A percentile compares a stretch with the other conserved stretches of the same genome.
These are phyloP conservation scores for Artomyces pyxidatus DNA, from an alignment of 768 basidiomycete species.

Conservation along the genomic window DNA sequence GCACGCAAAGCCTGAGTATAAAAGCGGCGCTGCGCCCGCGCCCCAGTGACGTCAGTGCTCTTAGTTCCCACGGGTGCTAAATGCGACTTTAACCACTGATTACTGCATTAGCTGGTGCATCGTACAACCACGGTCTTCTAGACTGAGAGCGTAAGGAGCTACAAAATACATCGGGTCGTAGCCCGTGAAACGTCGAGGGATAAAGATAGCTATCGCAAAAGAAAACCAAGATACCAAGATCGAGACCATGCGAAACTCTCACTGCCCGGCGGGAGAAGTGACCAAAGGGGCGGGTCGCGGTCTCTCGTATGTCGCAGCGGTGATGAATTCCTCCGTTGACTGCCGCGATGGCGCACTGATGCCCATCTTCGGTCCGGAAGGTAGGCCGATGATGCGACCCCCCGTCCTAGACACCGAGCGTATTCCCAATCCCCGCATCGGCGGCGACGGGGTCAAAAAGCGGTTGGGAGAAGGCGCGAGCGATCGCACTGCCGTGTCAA, in stretches of 20 bases:
- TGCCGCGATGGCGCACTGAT: background rate
- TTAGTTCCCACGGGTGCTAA: background rate
- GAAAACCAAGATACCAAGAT: too few relatives aligned
- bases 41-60: background rate
- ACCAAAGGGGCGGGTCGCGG: slow-evolving; percentile 34
- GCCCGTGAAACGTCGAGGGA: background rate
- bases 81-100: background rate
- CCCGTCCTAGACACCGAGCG: background rate
- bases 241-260: too few relatives aligned
- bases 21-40: too few relatives aligned
- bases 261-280: background rate
- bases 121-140: too few relatives aligned
- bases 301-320: slow-evolving; percentile 24
- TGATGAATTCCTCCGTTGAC: background rate
- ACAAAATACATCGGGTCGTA: too few relatives aligned
- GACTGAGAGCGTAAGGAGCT: too few relatives aligned
- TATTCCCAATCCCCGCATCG: background rate
- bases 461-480: background rate
- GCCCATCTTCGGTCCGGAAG: slow-evolving; percentile 17
- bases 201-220: background rate
- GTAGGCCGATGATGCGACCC: slow-evolving; percentile 18
- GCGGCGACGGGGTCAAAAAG: background rate
- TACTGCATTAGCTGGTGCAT: too few relatives aligned
- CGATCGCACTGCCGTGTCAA: too few relatives aligned
- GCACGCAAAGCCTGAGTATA: too few relatives aligned